Base-by-base conservation (phyloP, 2,329 filamentous ascomycete genomes). In the Ophiocordyceps camponoti-floridani region DNA sequence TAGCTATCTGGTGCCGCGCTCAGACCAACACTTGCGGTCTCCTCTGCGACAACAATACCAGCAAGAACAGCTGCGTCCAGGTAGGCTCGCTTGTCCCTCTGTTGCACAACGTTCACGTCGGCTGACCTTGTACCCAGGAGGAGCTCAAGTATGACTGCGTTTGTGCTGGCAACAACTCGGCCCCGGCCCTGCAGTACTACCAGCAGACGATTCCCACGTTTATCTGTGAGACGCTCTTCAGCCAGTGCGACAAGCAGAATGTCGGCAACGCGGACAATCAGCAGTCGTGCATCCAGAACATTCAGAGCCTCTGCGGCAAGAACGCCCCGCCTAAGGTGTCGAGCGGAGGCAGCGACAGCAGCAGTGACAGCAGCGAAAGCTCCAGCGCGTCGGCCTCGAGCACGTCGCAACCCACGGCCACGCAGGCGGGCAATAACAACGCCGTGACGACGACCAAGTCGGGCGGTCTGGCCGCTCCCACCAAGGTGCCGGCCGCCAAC, bases 171-270 rank as follows among this genome's bases (percentile, higher is more conserved):
- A 72, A 75, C 58, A 60, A 56, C 52, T 65, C 63, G 42, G 60
- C 62, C 7, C 71, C 72, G 13, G 69, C 67, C 47, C 65, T 77
- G 41, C 60, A 73, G 56, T 65, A 69, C 56, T 77, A 73, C 60
- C 52, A 49, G 43, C 65, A 74, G 61, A 73, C 71, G 3, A 59
- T 77, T 50, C 65, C 67, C 42, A 65, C 61, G 46, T 74, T 70
- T 53, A 66, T 73, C 53, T 77, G 73, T 63, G 26, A 66, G 46
- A 47, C 63, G 47, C 66, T 71, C 38, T 73, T 63, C 57, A 48
- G 53, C 26, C 58, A 68, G 47, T 77, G 73, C 61, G 72, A 66
- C 51, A 41, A 37, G 2, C 47, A 54, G 41, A 65, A 68, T 53
- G 59, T 61, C 27, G 62, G 62, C 56, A 60, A 67, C 53, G 53